Conservation (phyloP, 306 rosid species). For the Prunus armeniaca region DNA sequence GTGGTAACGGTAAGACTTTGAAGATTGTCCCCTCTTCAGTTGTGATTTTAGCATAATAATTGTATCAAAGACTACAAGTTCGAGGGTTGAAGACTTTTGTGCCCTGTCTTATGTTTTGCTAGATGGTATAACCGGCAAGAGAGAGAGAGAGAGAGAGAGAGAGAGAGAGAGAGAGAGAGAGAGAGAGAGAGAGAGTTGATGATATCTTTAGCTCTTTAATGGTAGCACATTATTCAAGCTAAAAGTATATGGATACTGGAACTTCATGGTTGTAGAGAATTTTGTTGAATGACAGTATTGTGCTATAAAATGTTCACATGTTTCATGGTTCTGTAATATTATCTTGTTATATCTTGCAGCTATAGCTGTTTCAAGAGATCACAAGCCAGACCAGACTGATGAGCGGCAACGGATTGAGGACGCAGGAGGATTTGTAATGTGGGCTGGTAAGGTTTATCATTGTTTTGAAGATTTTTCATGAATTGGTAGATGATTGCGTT, state of each 20-base stretch:
- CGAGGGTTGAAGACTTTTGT: neutral
- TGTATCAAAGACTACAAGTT: neutral
- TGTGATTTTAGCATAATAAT: neutral
- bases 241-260: neutral
- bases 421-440: slow-evolving; percentile 96
- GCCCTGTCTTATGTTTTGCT: neutral
- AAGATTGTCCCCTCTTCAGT: neutral
- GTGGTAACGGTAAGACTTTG: slow-evolving; percentile 66
- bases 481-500: neutral
- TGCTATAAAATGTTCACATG: slow-evolving; percentile 5
- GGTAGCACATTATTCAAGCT: neutral
- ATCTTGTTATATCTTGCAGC: slow-evolving; percentile 47
- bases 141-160: neutral
- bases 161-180: too few relatives aligned
- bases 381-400: slow-evolving; percentile 96
- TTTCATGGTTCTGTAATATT: slow-evolving; percentile 11
- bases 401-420: slow-evolving; percentile 93
- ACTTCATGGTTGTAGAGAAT: slow-evolving; percentile 7
- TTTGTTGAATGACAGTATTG: slow-evolving; percentile 7
- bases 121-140: neutral
- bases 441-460: slow-evolving; percentile 70
- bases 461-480: neutral
- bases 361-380: slow-evolving; percentile 96
- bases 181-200: neutral
- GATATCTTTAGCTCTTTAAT: neutral